Conservation (phyloP, 352 stramenopile genomes). For the Achlya hypogyna region DNA sequence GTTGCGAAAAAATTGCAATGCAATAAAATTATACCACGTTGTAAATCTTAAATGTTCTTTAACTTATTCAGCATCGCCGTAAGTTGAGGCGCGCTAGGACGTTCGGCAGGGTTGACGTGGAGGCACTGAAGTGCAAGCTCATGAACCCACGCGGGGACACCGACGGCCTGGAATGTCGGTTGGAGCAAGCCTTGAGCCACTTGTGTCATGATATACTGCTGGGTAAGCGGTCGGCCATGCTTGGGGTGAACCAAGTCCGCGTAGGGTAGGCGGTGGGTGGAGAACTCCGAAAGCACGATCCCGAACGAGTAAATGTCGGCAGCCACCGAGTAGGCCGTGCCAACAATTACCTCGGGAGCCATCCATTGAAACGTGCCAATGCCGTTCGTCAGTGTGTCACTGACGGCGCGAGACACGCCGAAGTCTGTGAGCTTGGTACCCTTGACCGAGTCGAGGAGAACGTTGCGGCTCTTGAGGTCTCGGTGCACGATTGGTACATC, state of each 20-base stretch:
- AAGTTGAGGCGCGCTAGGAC: too few relatives aligned
- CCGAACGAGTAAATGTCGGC: conserved; percentile 28
- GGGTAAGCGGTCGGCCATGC: background rate
- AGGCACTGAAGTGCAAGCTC: conserved; percentile 5
- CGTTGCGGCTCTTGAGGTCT: conserved; percentile 41
- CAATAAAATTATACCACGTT: too few relatives aligned
- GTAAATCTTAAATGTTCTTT: too few relatives aligned
- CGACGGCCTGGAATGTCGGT: background rate
- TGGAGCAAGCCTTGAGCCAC: conserved; percentile 8
- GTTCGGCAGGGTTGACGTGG: background rate
- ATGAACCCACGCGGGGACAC: conserved; percentile 7
- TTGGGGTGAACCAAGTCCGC: conserved; percentile 24
- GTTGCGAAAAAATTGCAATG: too few relatives aligned
- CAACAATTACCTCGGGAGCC: conserved; percentile 24
- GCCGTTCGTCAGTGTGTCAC: conserved; percentile 38
- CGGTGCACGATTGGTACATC: conserved; percentile 28
- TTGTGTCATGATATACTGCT: background rate
- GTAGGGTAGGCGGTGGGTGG: conserved; percentile 43
- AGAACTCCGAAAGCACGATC: conserved; percentile 45
- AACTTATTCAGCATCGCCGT: too few relatives aligned
- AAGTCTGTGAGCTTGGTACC: conserved; percentile 50
- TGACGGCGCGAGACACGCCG: conserved; percentile 29
- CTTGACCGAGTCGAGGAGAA: conserved; percentile 26
- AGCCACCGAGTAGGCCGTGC: conserved; percentile 22
- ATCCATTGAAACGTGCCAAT: conserved; percentile 31